Percentiles rank a stretch among this genome's conserved stretches.
phyloP scores from a whole-genome alignment of 768 basidiomycete species.

The Mycena metata region DNA sequence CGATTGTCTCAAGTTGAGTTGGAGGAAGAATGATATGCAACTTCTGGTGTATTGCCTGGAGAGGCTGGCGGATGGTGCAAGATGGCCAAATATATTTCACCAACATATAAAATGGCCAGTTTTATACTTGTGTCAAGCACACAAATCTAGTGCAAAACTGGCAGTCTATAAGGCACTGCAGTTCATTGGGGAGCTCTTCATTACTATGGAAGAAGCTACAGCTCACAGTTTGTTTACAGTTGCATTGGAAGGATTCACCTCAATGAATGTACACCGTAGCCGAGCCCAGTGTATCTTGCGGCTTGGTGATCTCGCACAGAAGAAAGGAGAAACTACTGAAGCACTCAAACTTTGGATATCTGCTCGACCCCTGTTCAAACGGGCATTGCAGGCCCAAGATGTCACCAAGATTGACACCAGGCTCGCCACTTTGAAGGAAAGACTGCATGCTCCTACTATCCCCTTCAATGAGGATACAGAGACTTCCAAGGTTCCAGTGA shows the following conservation, averaged over 20 bases:
- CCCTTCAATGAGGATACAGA: too few species aligned
- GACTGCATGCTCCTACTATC: too few species aligned
- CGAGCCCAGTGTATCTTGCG: conserved; percentile 1
- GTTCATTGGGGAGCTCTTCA: not conserved
- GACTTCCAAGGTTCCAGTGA: too few species aligned
- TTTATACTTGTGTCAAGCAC: not conserved
- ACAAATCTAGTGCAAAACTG: not conserved
- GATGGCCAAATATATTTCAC: not conserved
- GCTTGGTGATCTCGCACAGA: not conserved
- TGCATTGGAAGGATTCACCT: not conserved
- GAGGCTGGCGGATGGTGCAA: not conserved
- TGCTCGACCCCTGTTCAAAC: conserved; percentile 10
- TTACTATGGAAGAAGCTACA: not conserved
- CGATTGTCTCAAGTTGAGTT: not conserved
- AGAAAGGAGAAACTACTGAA: not conserved
- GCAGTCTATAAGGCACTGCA: not conserved
- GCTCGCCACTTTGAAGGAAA: not conserved
- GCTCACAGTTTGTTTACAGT: not conserved
- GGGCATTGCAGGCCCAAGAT: not conserved
- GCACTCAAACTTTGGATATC: not conserved
- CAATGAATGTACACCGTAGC: conserved; percentile 11
- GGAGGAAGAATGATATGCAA: not conserved
- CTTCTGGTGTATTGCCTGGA: not conserved
- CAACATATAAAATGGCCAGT: not conserved
- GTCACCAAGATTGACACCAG: not conserved